phyloP scores from a whole-genome alignment of 129 eudicot genomes.

The Artemisia argyi region DNA sequence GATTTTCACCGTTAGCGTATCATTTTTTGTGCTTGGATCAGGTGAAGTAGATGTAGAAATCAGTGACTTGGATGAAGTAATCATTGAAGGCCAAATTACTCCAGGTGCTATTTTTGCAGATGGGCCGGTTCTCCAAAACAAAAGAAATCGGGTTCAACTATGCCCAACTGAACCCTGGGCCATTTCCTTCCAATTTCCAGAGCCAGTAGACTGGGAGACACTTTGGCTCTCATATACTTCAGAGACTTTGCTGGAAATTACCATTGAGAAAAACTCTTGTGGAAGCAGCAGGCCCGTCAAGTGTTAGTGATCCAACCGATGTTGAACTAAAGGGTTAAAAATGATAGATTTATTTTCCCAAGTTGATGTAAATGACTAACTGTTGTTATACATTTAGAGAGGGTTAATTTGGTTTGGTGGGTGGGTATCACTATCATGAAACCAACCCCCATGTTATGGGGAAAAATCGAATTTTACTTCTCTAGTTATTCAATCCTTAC shows the following conservation, averaged over 20 bases:
- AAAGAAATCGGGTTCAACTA: conserved; percentile 7
- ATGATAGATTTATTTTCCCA: no score
- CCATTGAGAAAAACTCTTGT: background rate
- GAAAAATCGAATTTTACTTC: no score
- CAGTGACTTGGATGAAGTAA: background rate
- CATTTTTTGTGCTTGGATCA: conserved; percentile 10
- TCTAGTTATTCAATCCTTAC: no score
- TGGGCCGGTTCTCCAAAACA: no score
- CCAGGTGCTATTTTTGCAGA: conserved; percentile 2
- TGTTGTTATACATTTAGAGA: no score
- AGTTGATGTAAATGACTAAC: no score
- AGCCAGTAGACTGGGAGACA: conserved; percentile 19
- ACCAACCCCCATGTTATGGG: no score
- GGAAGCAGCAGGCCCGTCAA: background rate
- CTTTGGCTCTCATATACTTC: background rate
- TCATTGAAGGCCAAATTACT: conserved; percentile 24
- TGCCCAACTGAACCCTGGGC: conserved; percentile 28
- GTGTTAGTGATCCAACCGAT: background rate
- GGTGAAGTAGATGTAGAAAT: conserved; percentile 7
- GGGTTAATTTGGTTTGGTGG: no score
- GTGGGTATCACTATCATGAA: no score
- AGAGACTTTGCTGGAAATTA: background rate
- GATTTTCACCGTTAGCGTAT: no score
- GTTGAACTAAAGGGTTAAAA: no score
- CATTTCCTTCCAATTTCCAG: conserved; percentile 23